Conservation (phyloP, 768 basidiomycete species). For the Suillus lakei region DNA sequence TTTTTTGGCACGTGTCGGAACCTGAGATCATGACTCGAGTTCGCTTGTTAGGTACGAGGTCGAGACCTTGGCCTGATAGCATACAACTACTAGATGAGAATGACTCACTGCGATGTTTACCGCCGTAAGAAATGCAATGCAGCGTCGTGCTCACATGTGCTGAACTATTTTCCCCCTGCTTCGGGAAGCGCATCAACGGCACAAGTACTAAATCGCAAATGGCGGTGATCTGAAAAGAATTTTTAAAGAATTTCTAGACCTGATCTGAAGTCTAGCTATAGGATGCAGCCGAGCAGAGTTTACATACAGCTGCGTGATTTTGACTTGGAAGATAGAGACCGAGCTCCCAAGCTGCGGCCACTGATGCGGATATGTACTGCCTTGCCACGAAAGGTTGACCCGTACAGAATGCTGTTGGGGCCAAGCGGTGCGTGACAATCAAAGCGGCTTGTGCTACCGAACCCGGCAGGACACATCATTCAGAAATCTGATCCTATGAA, state of each 20-base stretch:
- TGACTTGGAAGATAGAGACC: background rate
- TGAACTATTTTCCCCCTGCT: background rate
- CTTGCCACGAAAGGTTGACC: too few species aligned
- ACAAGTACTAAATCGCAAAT: background rate
- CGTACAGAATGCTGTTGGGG: background rate
- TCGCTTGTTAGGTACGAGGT: background rate
- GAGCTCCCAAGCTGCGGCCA: background rate
- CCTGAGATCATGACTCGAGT: background rate
- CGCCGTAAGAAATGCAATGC: background rate
- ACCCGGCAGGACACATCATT: background rate
- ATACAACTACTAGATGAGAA: background rate
- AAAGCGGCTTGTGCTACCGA: background rate
- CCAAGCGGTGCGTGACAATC: background rate
- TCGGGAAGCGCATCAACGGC: background rate
- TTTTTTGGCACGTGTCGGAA: background rate
- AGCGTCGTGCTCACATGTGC: background rate
- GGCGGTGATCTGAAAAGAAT: background rate
- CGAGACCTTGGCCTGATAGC: background rate
- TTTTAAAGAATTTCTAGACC: slow-evolving; percentile 1
- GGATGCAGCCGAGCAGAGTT: slow-evolving; percentile 7
- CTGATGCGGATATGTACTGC: background rate
- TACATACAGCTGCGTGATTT: slow-evolving; percentile 6
- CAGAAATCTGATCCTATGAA: background rate
- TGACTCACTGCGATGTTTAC: background rate
- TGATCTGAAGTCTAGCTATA: background rate